Evolutionary conservation across 768 basidiomycete genomes (phyloP).

Genomic region (Hydnomerulius pinastri): DNA sequence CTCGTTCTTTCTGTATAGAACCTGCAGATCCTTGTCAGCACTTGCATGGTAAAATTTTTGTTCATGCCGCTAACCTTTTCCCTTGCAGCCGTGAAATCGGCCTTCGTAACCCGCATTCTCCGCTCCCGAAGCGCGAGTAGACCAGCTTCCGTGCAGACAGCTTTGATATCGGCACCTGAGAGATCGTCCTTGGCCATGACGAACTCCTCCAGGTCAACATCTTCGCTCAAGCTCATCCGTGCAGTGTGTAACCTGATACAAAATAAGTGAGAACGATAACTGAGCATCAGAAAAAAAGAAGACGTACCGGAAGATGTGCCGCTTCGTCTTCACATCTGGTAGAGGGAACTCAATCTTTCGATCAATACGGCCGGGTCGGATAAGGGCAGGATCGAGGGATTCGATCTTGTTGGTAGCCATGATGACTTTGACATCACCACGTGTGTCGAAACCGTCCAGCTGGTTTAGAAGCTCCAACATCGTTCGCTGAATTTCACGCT

Average conservation of each 20-base stretch:
- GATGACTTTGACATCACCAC: constrained; percentile 99
- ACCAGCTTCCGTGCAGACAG: constrained; percentile 98
- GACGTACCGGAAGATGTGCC: constrained; percentile 90
- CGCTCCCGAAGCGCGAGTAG: constrained; percentile 91
- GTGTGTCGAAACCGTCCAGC: constrained; percentile 98
- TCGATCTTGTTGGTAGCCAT: constrained; percentile 99
- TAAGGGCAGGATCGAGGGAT: constrained; percentile 94
- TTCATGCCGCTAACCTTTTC: constrained; percentile 70
- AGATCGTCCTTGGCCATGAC: constrained; percentile 95
- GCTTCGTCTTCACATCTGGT: constrained; percentile 98
- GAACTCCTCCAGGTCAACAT: constrained; percentile 95
- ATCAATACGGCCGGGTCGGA: constrained; percentile 97
- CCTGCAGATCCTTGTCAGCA: constrained; percentile 40
- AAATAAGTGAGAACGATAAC: constrained; percentile 7
- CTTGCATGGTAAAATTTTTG: constrained; percentile 4
- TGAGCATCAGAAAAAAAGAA: not conserved
- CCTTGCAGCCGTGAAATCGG: constrained; percentile 85
- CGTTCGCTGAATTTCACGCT: constrained; percentile 98
- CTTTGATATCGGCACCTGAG: constrained; percentile 98
- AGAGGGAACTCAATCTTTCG: constrained; percentile 98
- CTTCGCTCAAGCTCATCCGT: constrained; percentile 85
- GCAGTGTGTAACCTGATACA: constrained; percentile 78
- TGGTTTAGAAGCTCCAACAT: constrained; percentile 99
- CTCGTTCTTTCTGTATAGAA: constrained; percentile 96
- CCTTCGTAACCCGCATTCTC: constrained; percentile 91